Evolutionary conservation across 768 basidiomycete species (phyloP).

Genomic region (Pholiota molesta): DNA sequence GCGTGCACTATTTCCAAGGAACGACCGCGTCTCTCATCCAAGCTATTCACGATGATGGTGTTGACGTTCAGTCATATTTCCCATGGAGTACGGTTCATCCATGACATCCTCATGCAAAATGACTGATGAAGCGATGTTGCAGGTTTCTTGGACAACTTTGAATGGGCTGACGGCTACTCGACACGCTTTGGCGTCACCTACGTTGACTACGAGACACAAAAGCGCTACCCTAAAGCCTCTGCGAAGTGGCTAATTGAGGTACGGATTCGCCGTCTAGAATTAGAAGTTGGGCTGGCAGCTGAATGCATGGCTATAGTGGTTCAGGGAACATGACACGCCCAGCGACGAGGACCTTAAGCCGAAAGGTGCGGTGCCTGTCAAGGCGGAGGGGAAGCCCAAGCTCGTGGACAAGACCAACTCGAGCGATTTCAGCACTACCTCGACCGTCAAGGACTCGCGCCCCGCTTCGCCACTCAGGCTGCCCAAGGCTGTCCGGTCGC

Average conservation of each 20-base stretch:
- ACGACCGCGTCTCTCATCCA: constrained; percentile 54
- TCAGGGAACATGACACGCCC: constrained; percentile 36
- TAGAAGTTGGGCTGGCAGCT: neutral
- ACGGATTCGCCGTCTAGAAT: neutral
- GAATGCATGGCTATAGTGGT: constrained; percentile 35
- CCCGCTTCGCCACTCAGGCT: constrained; percentile 6
- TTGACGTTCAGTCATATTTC: constrained; percentile 66
- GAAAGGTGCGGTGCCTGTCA: constrained; percentile 4
- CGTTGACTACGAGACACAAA: constrained; percentile 70
- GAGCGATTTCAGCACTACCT: constrained; percentile 28
- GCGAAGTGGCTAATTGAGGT: constrained; percentile 58
- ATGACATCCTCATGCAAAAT: neutral
- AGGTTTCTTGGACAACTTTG: constrained; percentile 75
- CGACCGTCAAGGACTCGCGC: constrained; percentile 23
- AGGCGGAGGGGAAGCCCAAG: constrained; percentile 13
- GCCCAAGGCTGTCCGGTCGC: constrained; percentile 10
- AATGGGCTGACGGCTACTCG: constrained; percentile 74
- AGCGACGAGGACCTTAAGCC: constrained; percentile 20
- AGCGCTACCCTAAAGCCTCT: constrained; percentile 66
- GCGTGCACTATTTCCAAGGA: constrained; percentile 69
- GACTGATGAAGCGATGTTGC: constrained; percentile 8
- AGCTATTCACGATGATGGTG: constrained; percentile 64
- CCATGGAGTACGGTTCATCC: constrained; percentile 57
- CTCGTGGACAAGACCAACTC: constrained; percentile 23
- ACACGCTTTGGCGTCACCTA: constrained; percentile 76